phyloP scores from a whole-genome alignment of 2,329 filamentous ascomycete genomes.

The Claviceps fusiformis region DNA sequence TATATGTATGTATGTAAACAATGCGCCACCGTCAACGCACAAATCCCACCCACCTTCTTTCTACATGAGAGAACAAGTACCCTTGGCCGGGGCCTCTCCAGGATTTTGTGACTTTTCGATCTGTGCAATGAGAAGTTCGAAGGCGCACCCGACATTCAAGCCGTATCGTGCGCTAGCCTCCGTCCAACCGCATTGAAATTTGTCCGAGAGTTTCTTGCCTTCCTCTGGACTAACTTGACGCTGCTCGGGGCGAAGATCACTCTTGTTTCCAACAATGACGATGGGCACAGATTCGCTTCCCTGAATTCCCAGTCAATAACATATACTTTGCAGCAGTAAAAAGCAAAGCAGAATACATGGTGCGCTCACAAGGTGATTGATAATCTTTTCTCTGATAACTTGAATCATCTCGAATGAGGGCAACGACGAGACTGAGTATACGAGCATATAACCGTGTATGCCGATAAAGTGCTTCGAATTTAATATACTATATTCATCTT shows the following conservation, averaged over 20 bases:
- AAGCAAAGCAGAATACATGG: neutral
- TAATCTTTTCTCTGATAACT: constrained; percentile 91
- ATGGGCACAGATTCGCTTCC: constrained; percentile 87
- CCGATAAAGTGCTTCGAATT: constrained; percentile 99
- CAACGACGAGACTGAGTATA: constrained; percentile 90
- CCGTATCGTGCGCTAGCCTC: constrained; percentile 91
- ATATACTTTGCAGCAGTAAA: neutral
- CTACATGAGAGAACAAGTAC: constrained; percentile 80
- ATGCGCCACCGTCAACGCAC: neutral
- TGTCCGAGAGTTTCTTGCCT: constrained; percentile 69
- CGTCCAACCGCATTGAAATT: constrained; percentile 85
- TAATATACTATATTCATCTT: constrained; percentile 97
- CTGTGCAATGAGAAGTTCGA: constrained; percentile 86
- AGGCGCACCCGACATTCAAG: constrained; percentile 83
- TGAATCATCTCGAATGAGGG: constrained; percentile 96
- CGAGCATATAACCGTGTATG: constrained; percentile 96
- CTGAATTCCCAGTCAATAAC: constrained; percentile 26
- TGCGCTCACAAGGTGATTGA: constrained; percentile 76
- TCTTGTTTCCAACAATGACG: constrained; percentile 94
- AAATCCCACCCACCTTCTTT: neutral
- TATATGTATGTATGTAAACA: neutral
- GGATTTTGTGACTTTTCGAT: constrained; percentile 93
- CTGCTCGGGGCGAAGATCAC: constrained; percentile 82
- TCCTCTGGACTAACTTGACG: constrained; percentile 80
- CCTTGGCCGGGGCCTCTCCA: constrained; percentile 63